Percentiles rank a stretch among this genome's conserved stretches.
phyloP scores from a whole-genome alignment of 75 land plant genomes.

The Cryptomeria japonica region DNA sequence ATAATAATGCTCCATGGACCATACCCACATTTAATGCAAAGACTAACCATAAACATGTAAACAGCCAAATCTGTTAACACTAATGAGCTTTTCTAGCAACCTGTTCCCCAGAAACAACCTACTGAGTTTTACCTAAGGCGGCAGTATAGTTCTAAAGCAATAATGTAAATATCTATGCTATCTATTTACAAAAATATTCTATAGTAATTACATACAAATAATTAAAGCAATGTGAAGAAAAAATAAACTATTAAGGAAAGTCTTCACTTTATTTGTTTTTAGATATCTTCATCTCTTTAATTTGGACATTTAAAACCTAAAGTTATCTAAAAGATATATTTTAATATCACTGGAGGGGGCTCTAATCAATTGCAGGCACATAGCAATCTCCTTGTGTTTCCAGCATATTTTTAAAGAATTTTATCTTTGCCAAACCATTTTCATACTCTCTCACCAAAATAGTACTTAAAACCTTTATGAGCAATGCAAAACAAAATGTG shows the following conservation, averaged over 20 bases:
- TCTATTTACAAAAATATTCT: background rate
- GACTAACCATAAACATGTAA: background rate
- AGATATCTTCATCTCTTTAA: background rate
- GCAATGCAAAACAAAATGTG: background rate
- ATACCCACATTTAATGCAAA: background rate
- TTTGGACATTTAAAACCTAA: background rate
- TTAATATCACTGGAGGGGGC: background rate
- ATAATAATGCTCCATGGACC: background rate
- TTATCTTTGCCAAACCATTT: background rate
- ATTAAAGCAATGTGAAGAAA: background rate
- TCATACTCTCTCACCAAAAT: background rate
- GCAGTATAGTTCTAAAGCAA: background rate
- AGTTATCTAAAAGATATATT: background rate
- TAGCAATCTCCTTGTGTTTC: background rate
- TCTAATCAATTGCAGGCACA: background rate
- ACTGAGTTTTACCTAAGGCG: background rate
- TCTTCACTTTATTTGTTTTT: background rate
- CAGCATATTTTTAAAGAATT: background rate
- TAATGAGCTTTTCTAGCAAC: background rate
- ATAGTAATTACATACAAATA: background rate
- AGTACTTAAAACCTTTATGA: background rate
- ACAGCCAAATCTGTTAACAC: background rate
- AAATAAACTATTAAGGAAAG: background rate
- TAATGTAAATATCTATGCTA: background rate
- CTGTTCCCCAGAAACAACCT: background rate